Base-by-base conservation (phyloP, 768 basidiomycete species). In the Dioszegia aurantiaca region DNA sequence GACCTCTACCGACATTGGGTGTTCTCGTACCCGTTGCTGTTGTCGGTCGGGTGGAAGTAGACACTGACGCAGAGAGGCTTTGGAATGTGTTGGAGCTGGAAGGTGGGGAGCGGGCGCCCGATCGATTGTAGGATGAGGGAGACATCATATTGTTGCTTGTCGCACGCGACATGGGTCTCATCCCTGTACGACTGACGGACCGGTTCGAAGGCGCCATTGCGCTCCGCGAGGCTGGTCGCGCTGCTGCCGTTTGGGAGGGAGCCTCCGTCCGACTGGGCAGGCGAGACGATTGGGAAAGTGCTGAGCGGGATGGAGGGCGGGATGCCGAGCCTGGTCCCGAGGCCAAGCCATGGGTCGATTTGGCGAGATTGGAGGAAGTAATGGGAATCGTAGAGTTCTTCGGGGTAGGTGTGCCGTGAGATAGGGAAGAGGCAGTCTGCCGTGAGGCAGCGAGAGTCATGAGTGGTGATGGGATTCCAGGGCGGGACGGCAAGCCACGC, bases 391-490 rank as follows among this genome's bases (percentile, higher is more conserved):
- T 24, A n/a, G 60, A 61, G 21, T 48, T 16, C 19, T 42, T 37
- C 4, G 49, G 52, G 3, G 60, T 58, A 36, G 69, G 57, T 4
- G 70, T 53, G 2, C 51, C 51, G 31, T 49, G 48, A 5, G 21
- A 21, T 19, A n/a, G 21, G 3, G 19, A 8, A 8, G 16, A 6
- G 3, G 23, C 36, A 37, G 27, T 27, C 51, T 53, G 51, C 6
- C 51, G 36, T 2, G 51, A 19, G 16, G 51, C 51, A 28, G 51
- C 51, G 17, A 53, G 51, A 21, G 51, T 53, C 51, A 53, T 53
- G 2, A 53, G 70, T 17, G 51, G 51, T 12, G 63, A 65, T 4
- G 72, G 72, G 19, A 73, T 73, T 23, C 64, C 69, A 17, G 72
- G 72, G 30, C 72, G 56, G 11, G 61, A 51, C 9, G 72, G 69